These are phyloP conservation scores for Nicotiana tomentosiformis DNA, from an alignment of 257 asterid genomes.

Conservation along the genomic window DNA sequence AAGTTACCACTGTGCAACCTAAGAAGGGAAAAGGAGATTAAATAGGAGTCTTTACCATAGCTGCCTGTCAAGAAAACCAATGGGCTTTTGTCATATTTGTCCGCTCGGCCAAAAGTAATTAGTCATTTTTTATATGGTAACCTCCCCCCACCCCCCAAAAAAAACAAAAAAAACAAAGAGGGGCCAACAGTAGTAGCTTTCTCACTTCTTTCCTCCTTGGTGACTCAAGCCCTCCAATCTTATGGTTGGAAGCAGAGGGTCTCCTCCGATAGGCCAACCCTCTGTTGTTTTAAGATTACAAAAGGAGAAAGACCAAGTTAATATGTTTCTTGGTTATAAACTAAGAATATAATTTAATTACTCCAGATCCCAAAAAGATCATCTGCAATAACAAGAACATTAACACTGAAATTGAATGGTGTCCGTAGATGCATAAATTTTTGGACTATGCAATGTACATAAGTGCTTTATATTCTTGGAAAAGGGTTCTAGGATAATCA, in stretches of 20 bases:
- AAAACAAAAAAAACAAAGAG: not conserved
- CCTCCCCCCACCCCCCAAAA: not conserved
- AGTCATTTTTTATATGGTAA: not conserved
- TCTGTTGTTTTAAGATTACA: not conserved
- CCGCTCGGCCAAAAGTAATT: not conserved
- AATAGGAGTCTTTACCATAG: not conserved
- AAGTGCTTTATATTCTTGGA: not conserved
- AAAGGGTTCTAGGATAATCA: not conserved
- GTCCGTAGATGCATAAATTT: not conserved
- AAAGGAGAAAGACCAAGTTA: not conserved
- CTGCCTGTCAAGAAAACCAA: not conserved
- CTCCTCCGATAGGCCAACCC: not conserved
- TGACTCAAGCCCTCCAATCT: not conserved
- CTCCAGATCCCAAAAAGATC: not conserved
- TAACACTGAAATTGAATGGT: not conserved
- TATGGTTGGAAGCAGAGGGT: not conserved
- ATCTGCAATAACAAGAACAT: not conserved
- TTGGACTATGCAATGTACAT: not conserved
- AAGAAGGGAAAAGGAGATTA: not conserved
- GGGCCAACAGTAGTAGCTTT: not conserved
- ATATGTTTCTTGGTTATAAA: not conserved
- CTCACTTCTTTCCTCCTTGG: not conserved
- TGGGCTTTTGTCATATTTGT: too few relatives aligned
- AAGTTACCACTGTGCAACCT: not conserved
- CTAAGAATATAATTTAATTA: not conserved